A percentile compares a stretch with the other conserved stretches of the same genome.
Evolutionary conservation across 495 filamentous ascomycete genomes (phyloP).

Genomic region (Aspergillus taichungensis): DNA sequence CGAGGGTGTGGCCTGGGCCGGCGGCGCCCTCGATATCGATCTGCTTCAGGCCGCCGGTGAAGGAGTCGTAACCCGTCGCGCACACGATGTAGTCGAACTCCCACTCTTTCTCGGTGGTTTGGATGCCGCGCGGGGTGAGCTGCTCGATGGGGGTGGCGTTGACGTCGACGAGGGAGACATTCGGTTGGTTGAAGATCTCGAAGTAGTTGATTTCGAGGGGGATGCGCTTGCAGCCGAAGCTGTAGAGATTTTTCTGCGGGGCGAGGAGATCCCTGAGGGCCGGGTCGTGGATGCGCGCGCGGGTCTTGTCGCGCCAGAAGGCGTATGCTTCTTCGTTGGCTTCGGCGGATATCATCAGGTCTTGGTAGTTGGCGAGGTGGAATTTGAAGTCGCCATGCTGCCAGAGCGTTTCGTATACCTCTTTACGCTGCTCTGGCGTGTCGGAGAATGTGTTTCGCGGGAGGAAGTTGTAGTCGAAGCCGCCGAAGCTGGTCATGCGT

Average conservation of each 20-base stretch:
- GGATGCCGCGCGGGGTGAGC: conserved; percentile 38
- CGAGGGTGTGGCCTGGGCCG: conserved; percentile 21
- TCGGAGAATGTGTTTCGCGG: conserved; percentile 37
- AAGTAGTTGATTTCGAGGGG: conserved; percentile 48
- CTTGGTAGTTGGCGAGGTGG: conserved; percentile 41
- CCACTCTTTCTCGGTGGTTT: conserved; percentile 11
- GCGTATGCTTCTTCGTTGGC: conserved; percentile 40
- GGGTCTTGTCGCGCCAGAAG: conserved; percentile 45
- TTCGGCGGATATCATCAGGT: conserved; percentile 32
- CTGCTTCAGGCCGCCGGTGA: conserved; percentile 42
- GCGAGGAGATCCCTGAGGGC: conserved; percentile 41
- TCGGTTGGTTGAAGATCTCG: conserved; percentile 43
- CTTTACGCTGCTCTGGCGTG: conserved; percentile 34
- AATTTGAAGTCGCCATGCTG: conserved; percentile 41
- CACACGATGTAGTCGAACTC: too few relatives aligned
- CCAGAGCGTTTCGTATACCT: conserved; percentile 39
- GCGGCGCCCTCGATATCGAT: conserved; percentile 39
- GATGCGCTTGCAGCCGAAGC: conserved; percentile 44
- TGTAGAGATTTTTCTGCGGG: conserved; percentile 36
- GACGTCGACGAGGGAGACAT: conserved; percentile 43
- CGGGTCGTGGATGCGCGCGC: conserved; percentile 39
- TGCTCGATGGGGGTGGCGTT: conserved; percentile 35
- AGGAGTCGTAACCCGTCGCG: conserved; percentile 15
- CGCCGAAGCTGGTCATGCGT: conserved; percentile 28
- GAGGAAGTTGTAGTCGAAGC: conserved; percentile 34